These are phyloP conservation scores for Candida pseudoglaebosa DNA, from an alignment of 805 yeast species.

Conservation along the genomic window DNA sequence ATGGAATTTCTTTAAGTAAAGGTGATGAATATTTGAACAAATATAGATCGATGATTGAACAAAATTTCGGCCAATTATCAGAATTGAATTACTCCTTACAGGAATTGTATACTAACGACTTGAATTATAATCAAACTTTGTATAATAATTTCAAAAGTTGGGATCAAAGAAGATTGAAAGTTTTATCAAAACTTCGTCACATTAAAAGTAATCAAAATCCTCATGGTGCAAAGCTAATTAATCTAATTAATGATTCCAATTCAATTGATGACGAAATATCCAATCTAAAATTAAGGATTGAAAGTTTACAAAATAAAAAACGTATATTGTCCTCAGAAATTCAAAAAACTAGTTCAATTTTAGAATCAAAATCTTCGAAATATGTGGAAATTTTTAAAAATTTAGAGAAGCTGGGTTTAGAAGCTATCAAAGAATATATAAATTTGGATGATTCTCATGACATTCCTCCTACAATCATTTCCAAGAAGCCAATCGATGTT, in stretches of 20 bases:
- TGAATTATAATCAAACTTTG: slow-evolving; percentile 21
- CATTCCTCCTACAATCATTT: background rate
- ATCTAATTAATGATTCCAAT: slow-evolving; percentile 28
- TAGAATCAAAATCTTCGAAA: slow-evolving; percentile 46
- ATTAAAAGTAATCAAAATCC: slow-evolving; percentile 37
- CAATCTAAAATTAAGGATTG: slow-evolving; percentile 32
- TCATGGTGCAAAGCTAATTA: slow-evolving; percentile 39
- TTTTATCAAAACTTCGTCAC: slow-evolving; percentile 32
- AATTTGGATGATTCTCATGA: slow-evolving; percentile 1
- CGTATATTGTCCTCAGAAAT: slow-evolving; percentile 34
- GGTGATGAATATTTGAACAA: slow-evolving; percentile 32
- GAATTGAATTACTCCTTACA: slow-evolving; percentile 41
- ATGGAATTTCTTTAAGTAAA: slow-evolving; percentile 20
- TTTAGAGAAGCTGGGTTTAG: slow-evolving; percentile 35
- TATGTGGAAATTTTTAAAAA: slow-evolving; percentile 39
- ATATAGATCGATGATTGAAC: slow-evolving; percentile 24
- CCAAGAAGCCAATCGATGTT: slow-evolving; percentile 24
- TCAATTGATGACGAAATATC: slow-evolving; percentile 35
- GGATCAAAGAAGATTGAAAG: slow-evolving; percentile 34
- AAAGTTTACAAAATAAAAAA: slow-evolving; percentile 30
- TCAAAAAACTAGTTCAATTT: slow-evolving; percentile 43
- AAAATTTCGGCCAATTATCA: slow-evolving; percentile 33
- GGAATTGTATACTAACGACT: slow-evolving; percentile 43
- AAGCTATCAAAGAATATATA: slow-evolving; percentile 19
- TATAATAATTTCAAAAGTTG: slow-evolving; percentile 31